Conservation (phyloP, 2,329 filamentous ascomycete genomes). For the Amauroascus niger region DNA sequence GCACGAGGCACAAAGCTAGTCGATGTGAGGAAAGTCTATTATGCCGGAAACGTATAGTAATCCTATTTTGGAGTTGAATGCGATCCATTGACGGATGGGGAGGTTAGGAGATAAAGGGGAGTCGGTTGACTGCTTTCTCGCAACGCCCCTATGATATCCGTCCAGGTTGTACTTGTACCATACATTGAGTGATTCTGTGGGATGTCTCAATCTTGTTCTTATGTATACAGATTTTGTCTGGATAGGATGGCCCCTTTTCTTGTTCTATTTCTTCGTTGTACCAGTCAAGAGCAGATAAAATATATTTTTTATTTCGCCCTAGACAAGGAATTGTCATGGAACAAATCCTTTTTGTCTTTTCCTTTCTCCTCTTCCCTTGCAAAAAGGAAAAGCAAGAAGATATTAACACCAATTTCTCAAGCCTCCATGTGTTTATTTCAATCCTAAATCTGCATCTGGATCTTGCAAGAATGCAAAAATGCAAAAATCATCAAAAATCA, state of each 20-base stretch:
- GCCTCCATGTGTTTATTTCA: neutral
- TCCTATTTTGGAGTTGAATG: neutral
- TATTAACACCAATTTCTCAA: neutral
- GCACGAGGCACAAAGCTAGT: slow-evolving; percentile 91
- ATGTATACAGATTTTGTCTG: neutral
- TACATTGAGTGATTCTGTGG: neutral
- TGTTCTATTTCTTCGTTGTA: neutral
- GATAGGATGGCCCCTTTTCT: neutral
- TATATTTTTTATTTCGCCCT: neutral
- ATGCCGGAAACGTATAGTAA: slow-evolving; percentile 52
- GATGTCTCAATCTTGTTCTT: neutral
- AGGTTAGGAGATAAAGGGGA: neutral
- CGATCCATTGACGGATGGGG: neutral
- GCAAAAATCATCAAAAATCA: neutral
- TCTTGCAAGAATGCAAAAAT: neutral
- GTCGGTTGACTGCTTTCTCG: neutral
- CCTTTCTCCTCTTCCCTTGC: neutral
- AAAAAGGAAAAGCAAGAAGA: neutral
- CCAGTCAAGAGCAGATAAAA: neutral
- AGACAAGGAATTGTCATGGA: neutral
- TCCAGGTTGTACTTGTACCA: neutral
- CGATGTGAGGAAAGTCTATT: slow-evolving; percentile 94
- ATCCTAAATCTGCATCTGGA: neutral
- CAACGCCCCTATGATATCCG: neutral
- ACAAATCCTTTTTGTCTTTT: neutral